These are phyloP conservation scores for Tubosaeta sp. DNA, from an alignment of 768 basidiomycete species.

Conservation along the genomic window DNA sequence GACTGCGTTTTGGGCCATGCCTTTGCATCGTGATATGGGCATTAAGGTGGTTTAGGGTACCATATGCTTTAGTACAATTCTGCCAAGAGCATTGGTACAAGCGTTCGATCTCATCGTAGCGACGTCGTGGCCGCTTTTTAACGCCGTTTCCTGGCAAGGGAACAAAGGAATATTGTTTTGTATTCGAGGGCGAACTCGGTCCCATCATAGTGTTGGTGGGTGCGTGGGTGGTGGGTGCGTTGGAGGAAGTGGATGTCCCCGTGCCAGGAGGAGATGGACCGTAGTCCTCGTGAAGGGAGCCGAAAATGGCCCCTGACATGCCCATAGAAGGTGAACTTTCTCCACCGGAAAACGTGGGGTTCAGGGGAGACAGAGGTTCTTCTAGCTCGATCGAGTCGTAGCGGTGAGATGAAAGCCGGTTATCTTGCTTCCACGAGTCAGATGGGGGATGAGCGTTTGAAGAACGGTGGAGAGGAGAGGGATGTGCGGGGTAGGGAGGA, in stretches of 20 bases:
- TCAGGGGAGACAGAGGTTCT: slow-evolving; percentile 52
- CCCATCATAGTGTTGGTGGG: slow-evolving; percentile 12
- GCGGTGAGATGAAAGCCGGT: slow-evolving; percentile 29
- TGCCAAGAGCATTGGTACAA: slow-evolving; percentile 85
- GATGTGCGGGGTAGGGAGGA: slow-evolving; percentile 35
- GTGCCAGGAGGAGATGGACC: slow-evolving; percentile 62
- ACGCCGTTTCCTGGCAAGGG: slow-evolving; percentile 76
- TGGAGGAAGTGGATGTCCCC: slow-evolving; percentile 54
- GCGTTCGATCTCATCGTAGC: slow-evolving; percentile 94
- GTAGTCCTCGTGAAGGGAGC: slow-evolving; percentile 46
- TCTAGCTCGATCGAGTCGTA: slow-evolving; percentile 38
- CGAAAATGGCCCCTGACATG: slow-evolving; percentile 35
- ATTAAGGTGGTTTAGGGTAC: slow-evolving; percentile 95
- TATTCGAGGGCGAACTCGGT: slow-evolving; percentile 37
- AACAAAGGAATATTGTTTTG: slow-evolving; percentile 80
- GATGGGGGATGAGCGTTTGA: slow-evolving; percentile 42
- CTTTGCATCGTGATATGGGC: slow-evolving; percentile 99
- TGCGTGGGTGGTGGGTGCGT: slow-evolving; percentile 30
- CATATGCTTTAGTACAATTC: slow-evolving; percentile 79
- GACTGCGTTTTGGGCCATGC: slow-evolving; percentile 87
- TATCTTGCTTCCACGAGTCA: slow-evolving; percentile 31
- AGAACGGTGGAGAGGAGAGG: slow-evolving; percentile 45
- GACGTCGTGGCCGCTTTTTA: slow-evolving; percentile 77
- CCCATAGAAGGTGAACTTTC: slow-evolving; percentile 32
- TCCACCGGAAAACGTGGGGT: slow-evolving; percentile 48